Base-by-base conservation (phyloP, 208 protist species). In the Strigomonas culicis region DNA sequence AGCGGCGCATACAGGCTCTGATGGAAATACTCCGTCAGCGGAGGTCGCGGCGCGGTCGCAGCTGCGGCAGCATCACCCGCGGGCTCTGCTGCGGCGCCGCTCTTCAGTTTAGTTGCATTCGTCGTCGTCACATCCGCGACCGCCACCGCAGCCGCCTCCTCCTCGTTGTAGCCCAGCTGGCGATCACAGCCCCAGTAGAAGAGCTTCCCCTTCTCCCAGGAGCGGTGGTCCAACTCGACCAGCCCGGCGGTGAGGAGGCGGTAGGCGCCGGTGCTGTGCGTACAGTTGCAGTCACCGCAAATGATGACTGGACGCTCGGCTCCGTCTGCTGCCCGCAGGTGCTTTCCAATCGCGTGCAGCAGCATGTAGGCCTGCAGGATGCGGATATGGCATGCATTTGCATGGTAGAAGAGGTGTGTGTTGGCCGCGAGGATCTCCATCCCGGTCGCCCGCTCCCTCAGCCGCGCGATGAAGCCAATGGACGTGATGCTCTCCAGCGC, bases 381-480 rank as follows among this genome's bases (percentile, higher is more conserved):
- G 51, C 92, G 92, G 61, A 97, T 85, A 68, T 97, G 92, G 57
- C 87, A 93, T 1, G 76, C 92, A 49, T 92, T 90, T 28, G 92
- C 82, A 64, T 95, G 92, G 72, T 86, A 97, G 69, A 95, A 97
- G 36, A 97, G 78, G 69, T 97, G 92, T 22, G 92, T 97, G 75
- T 95, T 97, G 44, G 81, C 90, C 21, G 94, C 63, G 1, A 97
- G 70, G 3, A 97, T 10, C 44, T 84, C 66, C 53, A 75, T 65
- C 1, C 75, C 68, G 15, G 77, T 88, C 0, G 44, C 49, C 19
- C 22, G 17, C 56, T 93, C 85, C 6, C 51, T 62, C 53, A 94
- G 72, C 21, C 80, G 11, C 22, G 82, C n/a, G 4, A 74, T 30
- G 10, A 68, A 66, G 8, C 65, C 79, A 56, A 92, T 83, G 6